Evolutionary conservation across 208 protist species (phyloP).

Genomic region (Leishmania lainsoni): DNA sequence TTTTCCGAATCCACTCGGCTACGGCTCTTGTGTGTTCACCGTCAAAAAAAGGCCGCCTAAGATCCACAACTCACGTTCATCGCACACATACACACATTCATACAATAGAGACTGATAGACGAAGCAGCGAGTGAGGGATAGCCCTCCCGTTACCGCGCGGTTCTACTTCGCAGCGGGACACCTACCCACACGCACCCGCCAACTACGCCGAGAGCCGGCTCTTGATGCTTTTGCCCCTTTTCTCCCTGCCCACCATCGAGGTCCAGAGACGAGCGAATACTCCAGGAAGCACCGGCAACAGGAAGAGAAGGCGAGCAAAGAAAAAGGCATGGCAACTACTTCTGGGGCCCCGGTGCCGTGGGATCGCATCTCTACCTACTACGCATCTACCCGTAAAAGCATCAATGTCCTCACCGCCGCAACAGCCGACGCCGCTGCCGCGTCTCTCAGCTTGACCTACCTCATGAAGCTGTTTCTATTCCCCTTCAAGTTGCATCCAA

Average conservation of each 20-base stretch:
- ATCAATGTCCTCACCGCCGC: conserved; percentile 75
- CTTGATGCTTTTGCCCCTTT: background rate
- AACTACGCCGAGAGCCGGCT: background rate
- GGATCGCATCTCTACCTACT: conserved; percentile 67
- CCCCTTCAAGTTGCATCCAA: conserved; percentile 82
- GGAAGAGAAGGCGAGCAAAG: background rate
- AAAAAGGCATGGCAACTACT: conserved; percentile 15
- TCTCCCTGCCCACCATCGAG: background rate
- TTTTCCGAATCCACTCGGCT: background rate
- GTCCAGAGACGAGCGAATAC: background rate
- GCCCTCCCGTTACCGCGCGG: background rate
- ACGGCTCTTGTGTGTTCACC: background rate
- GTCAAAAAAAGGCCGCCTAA: background rate
- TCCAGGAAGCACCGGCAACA: conserved; percentile 3
- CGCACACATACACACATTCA: background rate
- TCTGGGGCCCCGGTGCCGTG: conserved; percentile 47
- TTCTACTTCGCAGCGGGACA: background rate
- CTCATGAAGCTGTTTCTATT: conserved; percentile 75
- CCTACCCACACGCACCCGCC: background rate
- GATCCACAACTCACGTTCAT: background rate
- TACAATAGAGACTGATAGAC: background rate
- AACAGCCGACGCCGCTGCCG: conserved; percentile 78
- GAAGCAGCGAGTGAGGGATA: background rate
- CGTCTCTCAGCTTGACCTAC: conserved; percentile 64
- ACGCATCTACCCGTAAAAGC: conserved; percentile 64